Base-by-base conservation (phyloP, 495 filamentous ascomycete species). In the Aspergillus saccharolyticus region DNA sequence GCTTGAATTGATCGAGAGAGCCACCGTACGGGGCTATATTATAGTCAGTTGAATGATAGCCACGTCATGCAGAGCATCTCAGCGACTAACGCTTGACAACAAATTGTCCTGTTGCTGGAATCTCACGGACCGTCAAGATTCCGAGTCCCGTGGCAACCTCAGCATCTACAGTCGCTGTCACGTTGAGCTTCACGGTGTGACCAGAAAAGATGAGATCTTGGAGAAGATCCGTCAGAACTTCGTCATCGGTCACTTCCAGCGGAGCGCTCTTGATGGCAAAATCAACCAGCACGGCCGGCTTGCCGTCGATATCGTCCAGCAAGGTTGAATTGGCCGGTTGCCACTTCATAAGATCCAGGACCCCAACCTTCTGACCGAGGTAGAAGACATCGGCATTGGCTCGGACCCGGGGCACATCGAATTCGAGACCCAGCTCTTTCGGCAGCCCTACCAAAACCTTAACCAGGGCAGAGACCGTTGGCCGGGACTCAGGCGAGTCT, bases 71-170 rank as follows among this genome's bases (percentile, higher is more conserved):
- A 7, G 24, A 17, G 2, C 44, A 24, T 17, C 21, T 54, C 44
- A 24, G 51, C 20, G 62, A 86, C 83, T 83, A 75, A 92, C 91
- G 88, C 80, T 96, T 94, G 67, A 98, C 83, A 64, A 85, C 85
- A 46, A 98, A 83, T 61, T 85, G 81, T 44, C 94, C 93, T 72
- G 92, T 79, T 5, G 89, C 89, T 14, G 93, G 93, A 59, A 98
- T 87, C 44, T 83, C 81, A 67, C 86, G 89, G 53, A 98, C 72
- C 19, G 84, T 76, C 65, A 97, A 83, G 56, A 85, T 73, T 10
- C 94, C 94, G 46, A 98, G 77, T 16, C 84, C 83, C 10, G 90
- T 96, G 33, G 84, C 77, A 17, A 96, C 81, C 60, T 87, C 80
- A 52, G 90, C 88, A 68, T 96, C 90, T 54, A 96, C 89, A 47